Evolutionary conservation across 176 grass and related monocot species (phyloP).

Genomic region (Hordeum marinum): DNA sequence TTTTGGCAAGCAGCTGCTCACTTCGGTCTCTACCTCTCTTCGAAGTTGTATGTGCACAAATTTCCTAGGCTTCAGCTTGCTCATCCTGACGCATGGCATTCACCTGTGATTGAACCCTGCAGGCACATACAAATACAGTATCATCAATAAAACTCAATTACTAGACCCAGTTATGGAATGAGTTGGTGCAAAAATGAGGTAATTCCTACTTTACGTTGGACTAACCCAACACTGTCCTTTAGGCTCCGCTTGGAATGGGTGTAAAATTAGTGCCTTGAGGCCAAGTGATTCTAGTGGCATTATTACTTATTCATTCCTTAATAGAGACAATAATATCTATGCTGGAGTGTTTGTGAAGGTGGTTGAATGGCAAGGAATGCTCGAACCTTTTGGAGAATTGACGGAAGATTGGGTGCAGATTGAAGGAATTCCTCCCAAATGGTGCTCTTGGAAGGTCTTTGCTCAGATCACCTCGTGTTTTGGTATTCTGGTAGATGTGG

Average conservation of each 20-base stretch:
- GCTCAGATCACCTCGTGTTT: too few relatives aligned
- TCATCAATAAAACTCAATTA: background rate
- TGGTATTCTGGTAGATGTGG: too few relatives aligned
- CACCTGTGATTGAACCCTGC: conserved; percentile 47
- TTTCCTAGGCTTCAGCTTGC: background rate
- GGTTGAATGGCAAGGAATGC: too few relatives aligned
- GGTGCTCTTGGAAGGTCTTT: too few relatives aligned
- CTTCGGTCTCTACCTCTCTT: conserved; percentile 22
- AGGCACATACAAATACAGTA: background rate
- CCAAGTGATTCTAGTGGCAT: background rate
- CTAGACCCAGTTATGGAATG: background rate
- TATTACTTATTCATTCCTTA: background rate
- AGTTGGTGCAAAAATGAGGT: background rate
- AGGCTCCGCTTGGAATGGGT: background rate
- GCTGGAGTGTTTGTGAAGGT: too few relatives aligned
- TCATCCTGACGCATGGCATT: background rate
- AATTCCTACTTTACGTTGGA: background rate
- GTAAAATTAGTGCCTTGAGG: background rate
- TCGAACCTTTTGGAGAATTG: too few relatives aligned
- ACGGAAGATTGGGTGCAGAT: too few relatives aligned
- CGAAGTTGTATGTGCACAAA: conserved; percentile 32
- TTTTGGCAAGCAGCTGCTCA: conserved; percentile 8
- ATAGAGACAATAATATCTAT: background rate
- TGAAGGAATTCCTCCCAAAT: too few relatives aligned
- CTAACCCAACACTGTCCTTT: background rate